A percentile compares a stretch with the other conserved stretches of the same genome.
Conservation (phyloP, 2,329 filamentous ascomycete species). For the Paraphaeosphaeria minitans region DNA sequence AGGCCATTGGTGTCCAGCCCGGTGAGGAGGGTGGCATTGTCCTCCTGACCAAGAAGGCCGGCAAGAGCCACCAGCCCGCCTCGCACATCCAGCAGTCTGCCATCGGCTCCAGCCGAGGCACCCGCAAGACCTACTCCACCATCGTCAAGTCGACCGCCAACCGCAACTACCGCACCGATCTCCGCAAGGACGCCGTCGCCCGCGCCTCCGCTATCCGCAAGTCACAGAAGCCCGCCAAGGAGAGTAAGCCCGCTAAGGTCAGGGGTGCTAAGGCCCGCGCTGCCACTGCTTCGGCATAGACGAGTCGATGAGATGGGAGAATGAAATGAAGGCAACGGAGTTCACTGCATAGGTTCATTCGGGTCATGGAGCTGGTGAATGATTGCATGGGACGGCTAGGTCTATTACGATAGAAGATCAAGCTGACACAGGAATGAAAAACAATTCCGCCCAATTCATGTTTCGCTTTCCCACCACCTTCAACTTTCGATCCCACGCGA, state of each 20-base stretch:
- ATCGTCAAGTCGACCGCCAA: slow-evolving; percentile 84
- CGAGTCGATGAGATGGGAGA: slow-evolving; percentile 3
- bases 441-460: slow-evolving; percentile 6
- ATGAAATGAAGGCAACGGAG: slow-evolving; percentile 11
- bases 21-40: slow-evolving; percentile 79
- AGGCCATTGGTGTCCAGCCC: slow-evolving; percentile 83
- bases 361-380: slow-evolving; percentile 12
- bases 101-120: slow-evolving; percentile 74
- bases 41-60: slow-evolving; percentile 83
- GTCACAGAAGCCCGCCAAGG: slow-evolving; percentile 80
- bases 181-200: slow-evolving; percentile 70
- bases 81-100: slow-evolving; percentile 67
- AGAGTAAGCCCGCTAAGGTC: slow-evolving; percentile 72
- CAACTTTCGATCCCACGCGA: neutral
- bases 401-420: slow-evolving; percentile 4
- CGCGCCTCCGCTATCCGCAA: slow-evolving; percentile 84
- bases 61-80: slow-evolving; percentile 74
- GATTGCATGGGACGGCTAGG: slow-evolving; percentile 6
- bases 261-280: slow-evolving; percentile 81
- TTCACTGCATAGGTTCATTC: slow-evolving; percentile 18
- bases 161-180: slow-evolving; percentile 73
- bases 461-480: neutral
- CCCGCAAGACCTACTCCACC: slow-evolving; percentile 86
- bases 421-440: slow-evolving; percentile 10
- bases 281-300: slow-evolving; percentile 53